Evolutionary conservation across 179 eudicot genomes (phyloP), one percentile per base, ranked within the genome.

Genomic region (Amaranthus tricolor): DNA sequence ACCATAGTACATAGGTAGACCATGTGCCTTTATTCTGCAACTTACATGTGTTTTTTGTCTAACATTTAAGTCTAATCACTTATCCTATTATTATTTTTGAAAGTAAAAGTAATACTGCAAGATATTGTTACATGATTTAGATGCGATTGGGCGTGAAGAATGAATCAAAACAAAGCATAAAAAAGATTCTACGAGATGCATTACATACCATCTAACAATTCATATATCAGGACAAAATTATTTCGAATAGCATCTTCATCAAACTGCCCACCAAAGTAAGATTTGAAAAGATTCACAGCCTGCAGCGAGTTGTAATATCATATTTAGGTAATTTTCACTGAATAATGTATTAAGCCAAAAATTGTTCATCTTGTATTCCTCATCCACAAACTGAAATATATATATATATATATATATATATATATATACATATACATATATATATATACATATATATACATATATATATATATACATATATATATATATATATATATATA

Each of bases 211-310:
- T 95, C 99, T 82, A 95, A 79, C 73, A 95, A 89, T 80, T 95
- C 99, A 74, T 95, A 95, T 44, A 95, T 91, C 84, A 95, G 86
- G 74, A 95, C 99, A 81, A 95, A 95, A 76, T 95, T 95, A 82
- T 95, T 95, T 52, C 97, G 93, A 53, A 95, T 95, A 53, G 99
- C 99, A 86, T 95, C 99, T 82, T 95, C 99, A 68, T 95, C 99
- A 82, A 95, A 95, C 73, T 92, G 90, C 66, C 99, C 99, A 55
- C 99, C 99, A 78, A 95, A 95, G 78, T 95, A 95, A 19, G 99
- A 93, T 82, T 95, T 95, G 87, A 95, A 95, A 69, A 95, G 89
- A 71, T 87, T 76, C 77, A 95, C 99, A 71, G 99, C 98, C 99
- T 93, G 96, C 90, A 83, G 3, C 66, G 13, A 67, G 65, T 71